Conservation (phyloP, 768 basidiomycete genomes). For the Trametes maxima region DNA sequence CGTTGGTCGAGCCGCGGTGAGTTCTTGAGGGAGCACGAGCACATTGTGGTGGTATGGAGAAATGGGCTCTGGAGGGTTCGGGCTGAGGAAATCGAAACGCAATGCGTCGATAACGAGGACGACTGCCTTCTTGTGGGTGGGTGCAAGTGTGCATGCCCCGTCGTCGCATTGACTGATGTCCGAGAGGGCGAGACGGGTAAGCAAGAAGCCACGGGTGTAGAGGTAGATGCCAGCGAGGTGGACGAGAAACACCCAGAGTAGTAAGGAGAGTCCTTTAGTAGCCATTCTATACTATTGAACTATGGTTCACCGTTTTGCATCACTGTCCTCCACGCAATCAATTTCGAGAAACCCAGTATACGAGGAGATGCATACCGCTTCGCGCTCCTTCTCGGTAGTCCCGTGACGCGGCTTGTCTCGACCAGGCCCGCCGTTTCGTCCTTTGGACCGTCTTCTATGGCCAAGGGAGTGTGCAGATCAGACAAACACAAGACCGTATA, state of each 20-base stretch:
- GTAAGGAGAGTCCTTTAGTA: slow-evolving; percentile 23
- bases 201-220: slow-evolving; percentile 90
- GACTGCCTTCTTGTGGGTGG: slow-evolving; percentile 80
- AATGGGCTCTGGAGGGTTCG: slow-evolving; percentile 59
- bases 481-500: too few species aligned
- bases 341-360: too few species aligned
- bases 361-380: too few species aligned
- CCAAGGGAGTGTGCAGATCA: too few species aligned
- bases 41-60: slow-evolving; percentile 82
- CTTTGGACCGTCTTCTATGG: too few species aligned
- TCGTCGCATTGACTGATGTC: slow-evolving; percentile 49
- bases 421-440: too few species aligned
- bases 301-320: not conserved
- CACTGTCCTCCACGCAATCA: not conserved
- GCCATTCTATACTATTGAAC: slow-evolving; percentile 3
- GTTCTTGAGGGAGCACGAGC: slow-evolving; percentile 73
- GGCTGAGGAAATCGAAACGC: slow-evolving; percentile 90
- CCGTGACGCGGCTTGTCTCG: too few species aligned
- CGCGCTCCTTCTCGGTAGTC: too few species aligned
- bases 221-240: slow-evolving; percentile 84
- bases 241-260: slow-evolving; percentile 63
- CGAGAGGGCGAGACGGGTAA: slow-evolving; percentile 73
- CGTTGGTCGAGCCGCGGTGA: slow-evolving; percentile 62
- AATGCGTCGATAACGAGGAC: slow-evolving; percentile 90
- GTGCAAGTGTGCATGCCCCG: slow-evolving; percentile 47